These are phyloP conservation scores for Filobasidium floriforme DNA, from an alignment of 768 basidiomycete genomes.

Conservation along the genomic window DNA sequence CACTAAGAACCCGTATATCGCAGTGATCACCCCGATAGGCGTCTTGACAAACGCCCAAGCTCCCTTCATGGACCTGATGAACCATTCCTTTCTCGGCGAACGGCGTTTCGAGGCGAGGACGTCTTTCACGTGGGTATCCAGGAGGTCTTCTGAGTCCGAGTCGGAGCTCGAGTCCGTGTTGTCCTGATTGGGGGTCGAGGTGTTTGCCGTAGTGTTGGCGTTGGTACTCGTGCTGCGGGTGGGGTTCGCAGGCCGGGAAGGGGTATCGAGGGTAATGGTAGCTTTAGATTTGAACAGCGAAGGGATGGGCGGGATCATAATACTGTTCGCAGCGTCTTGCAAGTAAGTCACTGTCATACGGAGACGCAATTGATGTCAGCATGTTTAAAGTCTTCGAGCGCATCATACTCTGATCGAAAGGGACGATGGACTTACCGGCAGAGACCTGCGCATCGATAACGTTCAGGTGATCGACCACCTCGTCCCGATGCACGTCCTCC, in stretches of 20 bases:
- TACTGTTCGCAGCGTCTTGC: constrained; percentile 71
- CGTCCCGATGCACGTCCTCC: constrained; percentile 56
- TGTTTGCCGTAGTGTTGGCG: neutral
- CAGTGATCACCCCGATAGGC: constrained; percentile 65
- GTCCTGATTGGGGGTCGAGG: constrained; percentile 8
- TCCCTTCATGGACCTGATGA: constrained; percentile 52
- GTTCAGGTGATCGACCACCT: constrained; percentile 75
- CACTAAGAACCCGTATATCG: constrained; percentile 68
- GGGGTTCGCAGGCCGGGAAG: constrained; percentile 23
- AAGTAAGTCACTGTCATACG: constrained; percentile 55
- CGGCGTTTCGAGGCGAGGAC: constrained; percentile 59
- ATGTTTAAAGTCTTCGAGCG: too few species aligned
- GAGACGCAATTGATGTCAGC: constrained; percentile 58
- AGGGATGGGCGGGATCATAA: constrained; percentile 64
- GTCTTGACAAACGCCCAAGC: constrained; percentile 79
- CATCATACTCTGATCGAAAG: constrained; percentile 13
- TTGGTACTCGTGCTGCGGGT: neutral
- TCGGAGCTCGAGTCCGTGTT: constrained; percentile 16
- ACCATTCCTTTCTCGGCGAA: constrained; percentile 47
- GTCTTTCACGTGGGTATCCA: constrained; percentile 73
- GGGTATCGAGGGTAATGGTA: constrained; percentile 53
- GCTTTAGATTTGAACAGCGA: constrained; percentile 63
- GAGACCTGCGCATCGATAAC: constrained; percentile 54
- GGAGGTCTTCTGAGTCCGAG: constrained; percentile 41
- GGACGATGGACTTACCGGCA: neutral